Conservation (phyloP, 441 rosid genomes). For the Corymbia citriodora region DNA sequence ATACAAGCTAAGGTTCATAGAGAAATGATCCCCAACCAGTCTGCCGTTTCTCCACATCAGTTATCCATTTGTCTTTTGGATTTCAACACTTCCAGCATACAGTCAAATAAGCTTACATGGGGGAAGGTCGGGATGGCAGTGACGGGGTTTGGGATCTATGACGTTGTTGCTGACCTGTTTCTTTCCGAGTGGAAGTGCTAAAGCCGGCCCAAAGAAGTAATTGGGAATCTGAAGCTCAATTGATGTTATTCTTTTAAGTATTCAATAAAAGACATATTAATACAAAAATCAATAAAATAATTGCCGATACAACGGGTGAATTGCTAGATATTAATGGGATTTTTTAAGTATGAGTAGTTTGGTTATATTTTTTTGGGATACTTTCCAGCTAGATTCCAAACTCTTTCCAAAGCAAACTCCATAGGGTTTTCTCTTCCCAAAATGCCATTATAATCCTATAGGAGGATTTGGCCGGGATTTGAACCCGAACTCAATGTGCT, state of each 20-base stretch:
- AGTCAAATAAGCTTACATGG: not conserved
- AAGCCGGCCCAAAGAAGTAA: not conserved
- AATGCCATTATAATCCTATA: not conserved
- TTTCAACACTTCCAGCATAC: not conserved
- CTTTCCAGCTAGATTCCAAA: not conserved
- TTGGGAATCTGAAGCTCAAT: not conserved
- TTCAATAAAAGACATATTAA: not conserved
- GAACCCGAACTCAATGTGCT: not conserved
- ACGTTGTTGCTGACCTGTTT: not conserved
- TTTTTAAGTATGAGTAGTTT: not conserved
- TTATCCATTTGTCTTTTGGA: not conserved
- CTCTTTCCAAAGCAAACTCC: not conserved
- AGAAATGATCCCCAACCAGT: not conserved
- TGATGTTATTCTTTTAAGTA: not conserved
- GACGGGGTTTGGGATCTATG: not conserved
- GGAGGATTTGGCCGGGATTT: not conserved
- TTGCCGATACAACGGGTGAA: not conserved
- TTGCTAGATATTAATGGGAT: not conserved
- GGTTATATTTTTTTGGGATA: not conserved
- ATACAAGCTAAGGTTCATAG: not conserved
- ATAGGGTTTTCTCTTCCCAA: not conserved
- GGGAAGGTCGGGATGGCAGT: not conserved
- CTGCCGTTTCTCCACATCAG: not conserved
- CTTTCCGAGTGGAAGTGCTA: not conserved
- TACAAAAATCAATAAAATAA: not conserved